phyloP scores from a whole-genome alignment of 192 early-diverging fungal species.

The Podochytrium sp. region DNA sequence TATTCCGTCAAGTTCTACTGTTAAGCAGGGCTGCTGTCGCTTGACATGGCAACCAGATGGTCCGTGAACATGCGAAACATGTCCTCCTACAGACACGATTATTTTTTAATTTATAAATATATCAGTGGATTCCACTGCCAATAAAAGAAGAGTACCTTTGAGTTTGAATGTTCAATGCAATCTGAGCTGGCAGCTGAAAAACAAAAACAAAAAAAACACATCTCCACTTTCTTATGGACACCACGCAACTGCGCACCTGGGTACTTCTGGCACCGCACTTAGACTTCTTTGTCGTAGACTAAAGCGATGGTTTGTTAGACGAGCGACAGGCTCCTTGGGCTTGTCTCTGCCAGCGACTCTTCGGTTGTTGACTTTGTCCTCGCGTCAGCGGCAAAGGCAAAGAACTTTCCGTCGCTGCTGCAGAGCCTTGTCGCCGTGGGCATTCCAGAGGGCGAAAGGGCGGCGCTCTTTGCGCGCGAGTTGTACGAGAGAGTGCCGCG shows the following conservation, averaged over 20 bases:
- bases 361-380: constrained; percentile 73
- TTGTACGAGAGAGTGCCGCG: constrained; percentile 66
- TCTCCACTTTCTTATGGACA: background rate
- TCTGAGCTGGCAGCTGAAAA: background rate
- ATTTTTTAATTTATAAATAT: too few species aligned
- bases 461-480: constrained; percentile 66
- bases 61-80: too few species aligned
- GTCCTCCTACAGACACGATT: too few species aligned
- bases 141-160: too few species aligned
- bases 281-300: background rate
- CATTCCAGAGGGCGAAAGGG: constrained; percentile 58
- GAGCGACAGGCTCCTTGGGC: constrained; percentile 67
- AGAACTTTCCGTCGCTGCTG: constrained; percentile 57
- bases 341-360: constrained; percentile 69
- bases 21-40: too few species aligned
- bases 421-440: constrained; percentile 53
- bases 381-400: constrained; percentile 65
- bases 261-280: background rate
- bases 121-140: too few species aligned
- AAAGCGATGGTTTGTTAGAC: constrained; percentile 37
- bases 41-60: too few species aligned
- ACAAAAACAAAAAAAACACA: background rate
- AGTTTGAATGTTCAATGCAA: background rate
- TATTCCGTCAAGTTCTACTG: too few species aligned
- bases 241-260: constrained; percentile 16